Percentiles rank a stretch among this genome's conserved stretches.
Evolutionary conservation across 225 moss, liverwort and hornwort genomes (phyloP).

Genomic region (Sphagnum contortum): DNA sequence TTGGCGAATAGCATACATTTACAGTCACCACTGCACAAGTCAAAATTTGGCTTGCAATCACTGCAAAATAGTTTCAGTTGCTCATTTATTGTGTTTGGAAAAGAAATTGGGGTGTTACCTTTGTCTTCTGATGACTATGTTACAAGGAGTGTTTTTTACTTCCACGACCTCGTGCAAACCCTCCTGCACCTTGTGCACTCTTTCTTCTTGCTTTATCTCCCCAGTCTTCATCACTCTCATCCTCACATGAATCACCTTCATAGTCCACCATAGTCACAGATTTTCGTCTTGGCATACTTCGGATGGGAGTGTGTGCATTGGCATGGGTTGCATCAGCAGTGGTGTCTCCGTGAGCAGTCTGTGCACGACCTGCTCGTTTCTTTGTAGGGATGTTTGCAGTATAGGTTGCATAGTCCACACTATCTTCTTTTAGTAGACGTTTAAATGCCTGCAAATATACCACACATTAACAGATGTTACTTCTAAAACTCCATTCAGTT

Average conservation of each 20-base stretch:
- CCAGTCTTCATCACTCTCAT: slow-evolving; percentile 66
- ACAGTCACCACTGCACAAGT: slow-evolving; percentile 43
- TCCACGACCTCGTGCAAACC: slow-evolving; percentile 25
- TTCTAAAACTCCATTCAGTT: not conserved
- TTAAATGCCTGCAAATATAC: slow-evolving; percentile 57
- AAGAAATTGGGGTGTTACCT: slow-evolving; percentile 32
- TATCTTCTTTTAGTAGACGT: slow-evolving; percentile 86
- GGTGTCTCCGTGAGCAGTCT: slow-evolving; percentile 23
- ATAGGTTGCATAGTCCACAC: slow-evolving; percentile 65
- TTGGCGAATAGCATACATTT: slow-evolving; percentile 32
- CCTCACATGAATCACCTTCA: slow-evolving; percentile 37
- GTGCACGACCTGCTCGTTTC: slow-evolving; percentile 57
- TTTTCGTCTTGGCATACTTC: slow-evolving; percentile 51
- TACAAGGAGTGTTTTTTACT: slow-evolving; percentile 41
- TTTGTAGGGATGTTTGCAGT: slow-evolving; percentile 59
- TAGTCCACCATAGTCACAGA: slow-evolving; percentile 32
- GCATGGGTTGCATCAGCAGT: slow-evolving; percentile 28
- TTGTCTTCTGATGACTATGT: slow-evolving; percentile 14
- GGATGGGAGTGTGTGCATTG: slow-evolving; percentile 29
- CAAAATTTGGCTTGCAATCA: slow-evolving; percentile 46
- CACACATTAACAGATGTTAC: not conserved
- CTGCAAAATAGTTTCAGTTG: slow-evolving; percentile 29
- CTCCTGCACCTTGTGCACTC: slow-evolving; percentile 19
- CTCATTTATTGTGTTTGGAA: slow-evolving; percentile 27
- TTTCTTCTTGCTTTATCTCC: slow-evolving; percentile 41